A percentile compares a stretch with the other conserved stretches of the same genome.
These are phyloP conservation scores for Fistulina hepatica DNA, from an alignment of 1,284 basidiomycete genomes.

Conservation along the genomic window DNA sequence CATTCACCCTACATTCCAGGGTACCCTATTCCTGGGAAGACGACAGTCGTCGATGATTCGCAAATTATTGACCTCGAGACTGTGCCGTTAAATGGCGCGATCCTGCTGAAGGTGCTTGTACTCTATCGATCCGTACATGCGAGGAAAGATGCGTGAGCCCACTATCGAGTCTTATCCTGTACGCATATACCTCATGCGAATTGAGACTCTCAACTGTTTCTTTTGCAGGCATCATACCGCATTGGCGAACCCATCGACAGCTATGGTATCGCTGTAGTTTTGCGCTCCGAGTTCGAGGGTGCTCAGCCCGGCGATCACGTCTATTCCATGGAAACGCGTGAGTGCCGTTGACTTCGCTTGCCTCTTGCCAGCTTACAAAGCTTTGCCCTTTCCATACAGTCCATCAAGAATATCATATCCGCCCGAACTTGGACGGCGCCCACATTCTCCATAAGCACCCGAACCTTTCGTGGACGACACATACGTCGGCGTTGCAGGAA, in stretches of 20 bases:
- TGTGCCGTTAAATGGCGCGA: conserved; percentile 33
- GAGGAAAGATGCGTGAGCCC: conserved; percentile 24
- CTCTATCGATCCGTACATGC: conserved; percentile 34
- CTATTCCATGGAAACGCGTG: conserved; percentile 20
- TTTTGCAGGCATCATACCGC: conserved; percentile 14
- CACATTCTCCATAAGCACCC: conserved; percentile 24
- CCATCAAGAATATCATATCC: conserved; percentile 2
- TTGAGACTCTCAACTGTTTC: background rate
- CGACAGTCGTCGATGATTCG: conserved; percentile 28
- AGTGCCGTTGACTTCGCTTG: conserved; percentile 3
- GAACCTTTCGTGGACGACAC: conserved; percentile 33
- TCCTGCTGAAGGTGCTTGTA: conserved; percentile 34
- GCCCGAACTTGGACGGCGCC: conserved; percentile 6
- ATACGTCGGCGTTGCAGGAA: conserved; percentile 37
- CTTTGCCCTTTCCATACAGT: conserved; percentile 1
- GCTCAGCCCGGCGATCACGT: conserved; percentile 26
- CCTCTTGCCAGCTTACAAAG: background rate
- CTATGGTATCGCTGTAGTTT: conserved; percentile 24
- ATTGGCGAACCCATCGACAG: conserved; percentile 20
- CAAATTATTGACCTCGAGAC: conserved; percentile 35
- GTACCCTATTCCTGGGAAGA: conserved; percentile 27
- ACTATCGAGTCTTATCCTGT: conserved; percentile 17
- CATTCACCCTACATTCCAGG: no score
- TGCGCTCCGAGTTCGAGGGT: conserved; percentile 25
- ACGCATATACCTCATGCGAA: conserved; percentile 5